Conservation (phyloP, 148 eudicot genomes). For the Drosera capensis region DNA sequence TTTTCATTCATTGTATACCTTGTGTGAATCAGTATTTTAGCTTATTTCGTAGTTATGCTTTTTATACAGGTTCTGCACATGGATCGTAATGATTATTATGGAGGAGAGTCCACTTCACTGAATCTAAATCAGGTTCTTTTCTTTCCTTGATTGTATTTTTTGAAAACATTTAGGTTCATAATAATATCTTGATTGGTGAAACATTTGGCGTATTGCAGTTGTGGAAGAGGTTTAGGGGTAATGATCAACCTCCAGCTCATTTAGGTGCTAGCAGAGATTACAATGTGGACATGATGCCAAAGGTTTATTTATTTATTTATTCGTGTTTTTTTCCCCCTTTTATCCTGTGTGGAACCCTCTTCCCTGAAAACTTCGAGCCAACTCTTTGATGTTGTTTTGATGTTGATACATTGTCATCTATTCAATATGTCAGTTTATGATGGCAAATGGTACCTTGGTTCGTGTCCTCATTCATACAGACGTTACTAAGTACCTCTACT, state of each 20-base stretch:
- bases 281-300: constrained; percentile 63
- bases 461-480: constrained; percentile 92
- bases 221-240: constrained; percentile 58
- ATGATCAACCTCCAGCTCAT: constrained; percentile 47
- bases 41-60: too few relatives aligned
- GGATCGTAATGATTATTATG: constrained; percentile 53
- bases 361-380: too few relatives aligned
- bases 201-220: constrained; percentile 18
- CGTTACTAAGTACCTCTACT: constrained; percentile 77
- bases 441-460: constrained; percentile 96
- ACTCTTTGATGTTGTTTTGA: too few relatives aligned
- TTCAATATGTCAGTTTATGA: constrained; percentile 39
- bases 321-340: too few relatives aligned
- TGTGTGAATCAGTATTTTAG: too few relatives aligned
- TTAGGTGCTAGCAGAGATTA: constrained; percentile 56
- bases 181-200: neutral
- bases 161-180: neutral
- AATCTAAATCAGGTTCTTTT: constrained; percentile 28
- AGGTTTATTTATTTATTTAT: too few relatives aligned
- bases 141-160: neutral
- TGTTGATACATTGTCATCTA: too few relatives aligned
- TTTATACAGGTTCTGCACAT: constrained; percentile 50
- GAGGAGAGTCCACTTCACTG: constrained; percentile 47
- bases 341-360: too few relatives aligned
- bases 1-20: too few relatives aligned